These are phyloP conservation scores for Tilletia caries DNA, from an alignment of 1,284 basidiomycete species.

Conservation along the genomic window DNA sequence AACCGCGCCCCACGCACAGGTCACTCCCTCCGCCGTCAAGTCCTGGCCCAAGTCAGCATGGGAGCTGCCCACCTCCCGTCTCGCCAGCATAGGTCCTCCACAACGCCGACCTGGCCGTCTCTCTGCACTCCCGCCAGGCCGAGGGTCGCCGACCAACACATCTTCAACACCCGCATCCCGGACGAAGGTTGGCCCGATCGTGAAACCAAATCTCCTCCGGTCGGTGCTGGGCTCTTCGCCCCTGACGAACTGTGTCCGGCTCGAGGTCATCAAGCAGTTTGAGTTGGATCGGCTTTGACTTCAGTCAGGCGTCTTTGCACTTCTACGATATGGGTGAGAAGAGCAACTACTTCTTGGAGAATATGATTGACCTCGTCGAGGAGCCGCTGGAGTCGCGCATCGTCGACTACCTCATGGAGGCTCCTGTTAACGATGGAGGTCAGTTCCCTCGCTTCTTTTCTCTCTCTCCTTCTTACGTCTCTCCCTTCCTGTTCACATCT, in stretches of 20 bases:
- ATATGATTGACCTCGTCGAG: conserved; percentile 76
- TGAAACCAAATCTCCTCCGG: conserved; percentile 71
- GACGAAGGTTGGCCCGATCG: conserved; percentile 70
- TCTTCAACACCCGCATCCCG: conserved; percentile 78
- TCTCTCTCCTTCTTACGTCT: no score
- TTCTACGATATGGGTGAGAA: conserved; percentile 93
- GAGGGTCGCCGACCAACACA: conserved; percentile 67
- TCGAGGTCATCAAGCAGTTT: conserved; percentile 78
- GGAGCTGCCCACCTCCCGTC: conserved; percentile 62
- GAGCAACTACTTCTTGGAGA: conserved; percentile 87
- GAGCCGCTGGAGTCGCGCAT: conserved; percentile 77
- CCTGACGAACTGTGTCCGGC: conserved; percentile 71
- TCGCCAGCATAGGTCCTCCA: conserved; percentile 77
- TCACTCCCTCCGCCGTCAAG: neutral
- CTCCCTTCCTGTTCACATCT: no score
- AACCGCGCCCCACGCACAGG: neutral
- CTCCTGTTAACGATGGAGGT: conserved; percentile 84
- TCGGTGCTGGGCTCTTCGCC: conserved; percentile 36
- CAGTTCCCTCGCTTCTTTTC: conserved; percentile 63
- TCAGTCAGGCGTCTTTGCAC: conserved; percentile 67
- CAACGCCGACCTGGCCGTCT: conserved; percentile 67
- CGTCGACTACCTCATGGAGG: conserved; percentile 69
- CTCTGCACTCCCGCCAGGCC: conserved; percentile 67
- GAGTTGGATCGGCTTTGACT: conserved; percentile 80
- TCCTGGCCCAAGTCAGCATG: neutral